Percentiles rank a stretch among this genome's conserved stretches.
Evolutionary conservation across 305 asterid species (phyloP).

Genomic region (Fraxinus platypoda): DNA sequence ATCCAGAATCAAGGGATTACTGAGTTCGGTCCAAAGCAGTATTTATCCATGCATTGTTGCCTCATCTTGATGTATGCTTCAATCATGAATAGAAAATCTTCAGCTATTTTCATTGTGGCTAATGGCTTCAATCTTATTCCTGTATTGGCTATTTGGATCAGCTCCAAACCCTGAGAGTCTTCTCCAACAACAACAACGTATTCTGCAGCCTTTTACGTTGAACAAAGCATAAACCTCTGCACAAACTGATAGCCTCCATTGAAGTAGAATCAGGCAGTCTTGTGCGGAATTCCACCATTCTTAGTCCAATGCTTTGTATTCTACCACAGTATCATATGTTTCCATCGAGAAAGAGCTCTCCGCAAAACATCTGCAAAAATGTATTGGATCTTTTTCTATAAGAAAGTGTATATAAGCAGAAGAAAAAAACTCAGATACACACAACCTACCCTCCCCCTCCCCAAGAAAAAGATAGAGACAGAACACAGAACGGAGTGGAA

Average conservation of each 20-base stretch:
- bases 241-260: neutral
- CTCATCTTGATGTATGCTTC: neutral
- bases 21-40: neutral
- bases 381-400: neutral
- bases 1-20: neutral
- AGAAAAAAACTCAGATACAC: neutral
- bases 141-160: neutral
- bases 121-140: neutral
- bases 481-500: neutral
- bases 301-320: slow-evolving; percentile 27
- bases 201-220: neutral
- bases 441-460: neutral
- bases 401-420: neutral
- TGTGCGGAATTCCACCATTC: neutral
- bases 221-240: neutral
- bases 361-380: slow-evolving; percentile 47
- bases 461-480: neutral
- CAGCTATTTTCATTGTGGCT: neutral
- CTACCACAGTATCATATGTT: slow-evolving; percentile 52
- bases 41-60: neutral
- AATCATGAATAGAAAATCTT: neutral
- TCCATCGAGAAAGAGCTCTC: slow-evolving; percentile 50
- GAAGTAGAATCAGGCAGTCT: neutral
- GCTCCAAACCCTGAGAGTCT: neutral
- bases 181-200: neutral